These are phyloP conservation scores for Trichoderma harzianum DNA, from an alignment of 2,329 filamentous ascomycete species.

Conservation along the genomic window DNA sequence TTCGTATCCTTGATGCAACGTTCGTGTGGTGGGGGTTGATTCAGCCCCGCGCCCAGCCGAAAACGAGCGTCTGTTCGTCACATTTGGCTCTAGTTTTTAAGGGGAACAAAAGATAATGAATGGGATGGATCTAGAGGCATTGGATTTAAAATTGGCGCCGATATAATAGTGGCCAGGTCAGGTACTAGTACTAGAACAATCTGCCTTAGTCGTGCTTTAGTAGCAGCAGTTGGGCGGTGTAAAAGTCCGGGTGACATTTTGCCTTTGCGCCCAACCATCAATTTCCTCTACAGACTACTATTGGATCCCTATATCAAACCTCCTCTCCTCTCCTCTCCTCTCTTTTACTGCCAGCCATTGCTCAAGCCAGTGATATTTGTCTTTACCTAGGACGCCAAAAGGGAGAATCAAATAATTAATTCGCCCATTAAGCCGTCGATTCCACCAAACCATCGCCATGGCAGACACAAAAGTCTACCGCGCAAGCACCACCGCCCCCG, in stretches of 20 bases:
- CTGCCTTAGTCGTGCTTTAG: background rate
- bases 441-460: slow-evolving; percentile 33
- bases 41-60: slow-evolving; percentile 1
- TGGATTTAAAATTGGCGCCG: background rate
- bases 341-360: background rate
- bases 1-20: background rate
- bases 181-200: background rate
- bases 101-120: background rate
- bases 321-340: background rate
- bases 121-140: background rate
- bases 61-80: background rate
- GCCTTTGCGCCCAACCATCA: slow-evolving; percentile 10
- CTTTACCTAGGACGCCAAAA: background rate
- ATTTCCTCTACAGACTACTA: background rate
- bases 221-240: slow-evolving; percentile 6
- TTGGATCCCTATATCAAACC: background rate
- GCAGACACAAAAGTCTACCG: slow-evolving; percentile 66
- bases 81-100: background rate
- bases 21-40: background rate
- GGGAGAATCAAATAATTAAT: background rate
- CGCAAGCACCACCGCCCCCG: slow-evolving; percentile 91
- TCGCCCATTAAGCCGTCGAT: background rate
- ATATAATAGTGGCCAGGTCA: background rate
- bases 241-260: background rate
- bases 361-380: background rate